Evolutionary conservation across 257 asterid species (phyloP), one percentile per base, ranked within the genome.

Genomic region (Plantago elongata): DNA sequence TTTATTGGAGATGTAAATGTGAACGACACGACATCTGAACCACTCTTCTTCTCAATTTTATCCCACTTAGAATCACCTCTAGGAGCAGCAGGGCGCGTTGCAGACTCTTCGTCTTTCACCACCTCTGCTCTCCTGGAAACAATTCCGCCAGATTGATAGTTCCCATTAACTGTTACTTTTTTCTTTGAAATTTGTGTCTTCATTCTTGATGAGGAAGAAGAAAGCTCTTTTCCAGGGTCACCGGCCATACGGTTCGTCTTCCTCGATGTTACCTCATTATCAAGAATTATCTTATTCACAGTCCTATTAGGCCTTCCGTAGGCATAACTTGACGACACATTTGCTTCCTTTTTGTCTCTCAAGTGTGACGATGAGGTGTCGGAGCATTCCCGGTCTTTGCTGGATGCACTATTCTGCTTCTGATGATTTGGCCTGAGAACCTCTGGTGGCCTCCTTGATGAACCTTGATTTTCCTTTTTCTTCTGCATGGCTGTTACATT

Each of bases 1-100:
- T 93, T 89, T 5, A 93, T 85, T 17, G 99, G 99, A 55, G 99
- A 93, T 55, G 91, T 83, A 72, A 93, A 93, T 66, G 99, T 93
- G 79, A 93, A 93, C 34, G 99, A 93, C 60, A 93, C 96, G 6
- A 93, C 91, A 74, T 93, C 97, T 65, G 62, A 69, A 68, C 85
- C 72, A 73, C 57, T 87, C 62, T 74, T 81, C 77, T 77, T 78
- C 68, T 79, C 96, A 65, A 76, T 61, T 66, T 70, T 71, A 61
- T 83, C 88, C 91, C 90, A 89, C 40, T 80, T 65, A 17, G 79
- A 60, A 67, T 68, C 78, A 69, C 72, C 79, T 67, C 78, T 88
- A 72, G 68, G 70, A 11, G 88, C 72, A 64, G 75, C 72, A 66
- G 77, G 76, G 68, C 84, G 73, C 65, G 84, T 78, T 37, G 74